Evolutionary conservation across 345 rosid genomes (phyloP).

Genomic region (Eutrema heterophyllum): DNA sequence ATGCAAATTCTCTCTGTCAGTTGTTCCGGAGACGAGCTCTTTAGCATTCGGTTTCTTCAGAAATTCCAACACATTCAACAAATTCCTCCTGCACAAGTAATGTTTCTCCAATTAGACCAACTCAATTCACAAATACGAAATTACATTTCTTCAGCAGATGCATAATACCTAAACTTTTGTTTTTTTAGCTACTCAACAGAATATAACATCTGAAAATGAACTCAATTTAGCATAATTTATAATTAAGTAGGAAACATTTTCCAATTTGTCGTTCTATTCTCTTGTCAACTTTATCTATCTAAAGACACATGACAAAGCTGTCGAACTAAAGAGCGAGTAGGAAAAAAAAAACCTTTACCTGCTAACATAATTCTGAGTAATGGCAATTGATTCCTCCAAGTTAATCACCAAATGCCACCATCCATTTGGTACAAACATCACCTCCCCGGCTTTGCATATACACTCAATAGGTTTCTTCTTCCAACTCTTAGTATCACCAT

Average conservation of each 20-base stretch:
- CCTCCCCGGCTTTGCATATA: slow-evolving; percentile 91
- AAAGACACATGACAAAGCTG: neutral
- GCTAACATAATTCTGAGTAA: slow-evolving; percentile 95
- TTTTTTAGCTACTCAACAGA: neutral
- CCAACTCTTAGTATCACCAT: slow-evolving; percentile 70
- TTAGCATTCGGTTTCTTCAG: slow-evolving; percentile 83
- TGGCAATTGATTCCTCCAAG: slow-evolving; percentile 89
- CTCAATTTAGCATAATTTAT: neutral
- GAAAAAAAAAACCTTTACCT: slow-evolving; percentile 37
- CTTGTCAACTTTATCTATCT: neutral
- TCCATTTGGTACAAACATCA: slow-evolving; percentile 91
- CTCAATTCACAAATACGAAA: neutral
- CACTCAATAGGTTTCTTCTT: slow-evolving; percentile 81
- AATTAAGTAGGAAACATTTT: neutral
- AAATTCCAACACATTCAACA: slow-evolving; percentile 79
- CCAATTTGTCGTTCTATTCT: neutral
- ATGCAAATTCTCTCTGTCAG: slow-evolving; percentile 69
- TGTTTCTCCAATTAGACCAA: slow-evolving; percentile 1
- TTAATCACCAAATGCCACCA: slow-evolving; percentile 99
- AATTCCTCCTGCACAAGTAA: slow-evolving; percentile 61
- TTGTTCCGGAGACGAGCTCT: slow-evolving; percentile 81
- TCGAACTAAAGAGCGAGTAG: slow-evolving; percentile 1
- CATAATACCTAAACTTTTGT: neutral
- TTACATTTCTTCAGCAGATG: neutral
- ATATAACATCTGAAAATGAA: neutral